phyloP scores from a whole-genome alignment of 805 yeast species.

The Zygotorulaspora sp. region DNA sequence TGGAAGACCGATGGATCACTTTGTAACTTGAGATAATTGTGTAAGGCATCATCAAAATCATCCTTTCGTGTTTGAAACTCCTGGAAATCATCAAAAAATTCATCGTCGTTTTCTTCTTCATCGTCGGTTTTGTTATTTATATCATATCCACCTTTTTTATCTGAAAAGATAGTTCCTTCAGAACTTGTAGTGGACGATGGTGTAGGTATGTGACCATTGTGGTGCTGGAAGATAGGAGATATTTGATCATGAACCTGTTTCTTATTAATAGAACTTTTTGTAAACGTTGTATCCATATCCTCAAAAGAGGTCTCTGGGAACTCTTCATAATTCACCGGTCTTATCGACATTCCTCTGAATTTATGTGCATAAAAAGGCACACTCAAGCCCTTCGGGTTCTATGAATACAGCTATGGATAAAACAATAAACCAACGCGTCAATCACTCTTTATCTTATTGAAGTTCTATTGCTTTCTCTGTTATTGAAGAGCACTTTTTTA shows the following conservation, averaged over 20 bases:
- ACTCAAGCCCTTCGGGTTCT: no score
- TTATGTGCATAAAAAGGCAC: no score
- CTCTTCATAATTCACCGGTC: conserved; percentile 19
- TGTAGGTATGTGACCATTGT: conserved; percentile 12
- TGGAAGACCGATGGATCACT: conserved; percentile 4
- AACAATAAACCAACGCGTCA: no score
- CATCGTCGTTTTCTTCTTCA: conserved; percentile 23
- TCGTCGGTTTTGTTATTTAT: conserved; percentile 17
- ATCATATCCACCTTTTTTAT: conserved; percentile 14
- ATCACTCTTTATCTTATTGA: no score
- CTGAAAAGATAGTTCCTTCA: conserved; percentile 30
- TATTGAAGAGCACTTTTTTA: no score
- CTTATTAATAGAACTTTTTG: conserved; percentile 6
- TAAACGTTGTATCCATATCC: conserved; percentile 30
- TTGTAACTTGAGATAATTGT: conserved; percentile 16
- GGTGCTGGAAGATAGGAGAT: conserved; percentile 11
- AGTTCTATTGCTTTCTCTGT: no score
- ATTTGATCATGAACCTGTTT: conserved; percentile 5
- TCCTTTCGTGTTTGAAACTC: conserved; percentile 29
- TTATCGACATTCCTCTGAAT: conserved; percentile 26
- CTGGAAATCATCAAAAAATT: conserved; percentile 28
- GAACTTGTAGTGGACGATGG: conserved; percentile 31
- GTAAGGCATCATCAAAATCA: conserved; percentile 27
- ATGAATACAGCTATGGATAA: no score
- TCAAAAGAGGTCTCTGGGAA: conserved; percentile 33